phyloP scores from a whole-genome alignment of 331 rosid genomes.

The Saraca asoca region DNA sequence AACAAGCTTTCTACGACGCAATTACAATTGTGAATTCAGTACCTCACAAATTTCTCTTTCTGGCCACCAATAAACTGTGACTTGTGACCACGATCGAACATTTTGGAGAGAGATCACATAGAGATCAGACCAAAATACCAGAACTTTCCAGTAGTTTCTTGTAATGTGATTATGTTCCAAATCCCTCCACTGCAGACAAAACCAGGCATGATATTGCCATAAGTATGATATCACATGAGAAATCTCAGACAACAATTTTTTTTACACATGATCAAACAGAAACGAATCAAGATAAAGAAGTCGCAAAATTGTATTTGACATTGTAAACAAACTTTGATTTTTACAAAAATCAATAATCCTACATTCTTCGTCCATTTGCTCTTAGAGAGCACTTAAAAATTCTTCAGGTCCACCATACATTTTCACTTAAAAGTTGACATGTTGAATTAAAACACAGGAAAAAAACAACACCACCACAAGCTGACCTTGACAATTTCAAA shows the following conservation, averaged over 20 bases:
- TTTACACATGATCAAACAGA: not conserved
- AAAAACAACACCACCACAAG: too few relatives aligned
- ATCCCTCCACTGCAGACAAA: slow-evolving; percentile 22
- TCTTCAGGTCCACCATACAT: not conserved
- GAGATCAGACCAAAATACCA: slow-evolving; percentile 33
- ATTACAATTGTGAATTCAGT: slow-evolving; percentile 11
- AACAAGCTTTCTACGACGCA: too few relatives aligned
- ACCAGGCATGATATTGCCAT: too few relatives aligned
- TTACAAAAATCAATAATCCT: not conserved
- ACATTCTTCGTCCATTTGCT: not conserved
- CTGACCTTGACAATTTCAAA: too few relatives aligned
- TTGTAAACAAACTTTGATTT: too few relatives aligned
- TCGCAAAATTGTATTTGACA: not conserved
- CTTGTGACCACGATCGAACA: slow-evolving; percentile 74
- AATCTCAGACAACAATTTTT: not conserved
- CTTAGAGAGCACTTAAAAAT: not conserved
- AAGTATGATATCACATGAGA: not conserved
- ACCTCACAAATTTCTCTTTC: slow-evolving; percentile 87
- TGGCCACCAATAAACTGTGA: slow-evolving; percentile 81
- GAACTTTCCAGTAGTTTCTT: slow-evolving; percentile 36
- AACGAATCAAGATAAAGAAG: too few relatives aligned
- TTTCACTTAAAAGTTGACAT: too few relatives aligned
- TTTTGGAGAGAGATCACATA: slow-evolving; percentile 54
- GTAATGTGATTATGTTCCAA: slow-evolving; percentile 1
- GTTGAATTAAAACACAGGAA: too few relatives aligned